Conservation (phyloP, 257 asterid species). For the Thymus mandschuricus region DNA sequence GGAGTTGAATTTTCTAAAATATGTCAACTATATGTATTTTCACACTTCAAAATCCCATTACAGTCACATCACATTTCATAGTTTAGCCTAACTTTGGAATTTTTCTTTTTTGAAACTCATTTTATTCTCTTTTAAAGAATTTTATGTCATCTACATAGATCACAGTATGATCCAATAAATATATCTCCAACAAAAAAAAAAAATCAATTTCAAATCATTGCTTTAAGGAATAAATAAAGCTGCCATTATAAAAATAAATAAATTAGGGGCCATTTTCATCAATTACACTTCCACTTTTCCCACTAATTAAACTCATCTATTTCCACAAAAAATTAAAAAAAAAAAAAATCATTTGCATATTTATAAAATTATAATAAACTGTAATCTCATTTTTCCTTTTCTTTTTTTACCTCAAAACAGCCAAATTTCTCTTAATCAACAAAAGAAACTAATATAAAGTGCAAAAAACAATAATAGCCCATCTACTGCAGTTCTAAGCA, state of each 20-base stretch:
- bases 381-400: too few relatives aligned
- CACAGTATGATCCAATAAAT: background rate
- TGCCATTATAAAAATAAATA: background rate
- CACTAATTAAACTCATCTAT: too few relatives aligned
- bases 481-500: background rate
- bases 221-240: background rate
- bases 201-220: conserved; percentile 6
- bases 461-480: background rate
- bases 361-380: too few relatives aligned
- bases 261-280: background rate
- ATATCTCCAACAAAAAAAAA: too few relatives aligned
- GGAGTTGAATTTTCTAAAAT: conserved; percentile 2
- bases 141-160: background rate
- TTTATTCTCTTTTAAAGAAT: background rate
- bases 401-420: too few relatives aligned
- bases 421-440: background rate
- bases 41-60: conserved; percentile 12
- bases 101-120: background rate
- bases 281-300: background rate
- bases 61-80: background rate
- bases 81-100: conserved; percentile 8
- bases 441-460: background rate
- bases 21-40: background rate
- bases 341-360: too few relatives aligned
- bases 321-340: too few relatives aligned